These are phyloP conservation scores for Coniferiporia weirii DNA, from an alignment of 1,284 basidiomycete genomes.

Conservation along the genomic window DNA sequence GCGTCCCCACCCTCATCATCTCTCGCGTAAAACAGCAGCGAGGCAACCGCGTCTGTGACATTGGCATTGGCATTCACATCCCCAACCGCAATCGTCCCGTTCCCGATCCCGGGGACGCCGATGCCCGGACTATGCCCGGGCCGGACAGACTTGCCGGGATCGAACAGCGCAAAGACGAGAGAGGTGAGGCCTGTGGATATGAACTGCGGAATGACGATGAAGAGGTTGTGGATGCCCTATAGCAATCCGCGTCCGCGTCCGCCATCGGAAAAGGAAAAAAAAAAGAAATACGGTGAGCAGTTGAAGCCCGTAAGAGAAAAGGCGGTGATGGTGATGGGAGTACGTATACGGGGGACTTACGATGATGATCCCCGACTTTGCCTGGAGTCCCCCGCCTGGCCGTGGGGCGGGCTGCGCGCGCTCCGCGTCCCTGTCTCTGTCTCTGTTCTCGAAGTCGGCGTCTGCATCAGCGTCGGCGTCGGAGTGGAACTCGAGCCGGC, in stretches of 20 bases:
- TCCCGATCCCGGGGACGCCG: constrained; percentile 12
- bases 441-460: not conserved
- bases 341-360: constrained; percentile 37
- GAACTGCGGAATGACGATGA: constrained; percentile 76
- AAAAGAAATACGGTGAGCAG: not conserved
- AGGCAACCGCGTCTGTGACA: constrained; percentile 2
- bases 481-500: constrained; percentile 26
- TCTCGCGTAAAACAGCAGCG: constrained; percentile 21
- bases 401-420: constrained; percentile 3
- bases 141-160: constrained; percentile 46
- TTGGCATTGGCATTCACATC: not conserved
- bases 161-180: constrained; percentile 61
- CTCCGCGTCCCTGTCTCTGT: too few relatives aligned
- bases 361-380: constrained; percentile 86
- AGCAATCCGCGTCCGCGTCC: constrained; percentile 1
- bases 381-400: constrained; percentile 43
- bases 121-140: constrained; percentile 22
- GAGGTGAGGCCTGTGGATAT: constrained; percentile 63
- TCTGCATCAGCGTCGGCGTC: constrained; percentile 11
- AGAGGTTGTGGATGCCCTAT: constrained; percentile 89
- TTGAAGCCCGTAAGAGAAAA: not conserved
- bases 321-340: not conserved
- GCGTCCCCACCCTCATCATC: constrained; percentile 20
- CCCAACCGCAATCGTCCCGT: constrained; percentile 25
- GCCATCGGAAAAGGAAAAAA: not conserved